Evolutionary conservation across 1,284 basidiomycete genomes (phyloP).

Genomic region (Ceratorhiza oryzae-sativae): DNA sequence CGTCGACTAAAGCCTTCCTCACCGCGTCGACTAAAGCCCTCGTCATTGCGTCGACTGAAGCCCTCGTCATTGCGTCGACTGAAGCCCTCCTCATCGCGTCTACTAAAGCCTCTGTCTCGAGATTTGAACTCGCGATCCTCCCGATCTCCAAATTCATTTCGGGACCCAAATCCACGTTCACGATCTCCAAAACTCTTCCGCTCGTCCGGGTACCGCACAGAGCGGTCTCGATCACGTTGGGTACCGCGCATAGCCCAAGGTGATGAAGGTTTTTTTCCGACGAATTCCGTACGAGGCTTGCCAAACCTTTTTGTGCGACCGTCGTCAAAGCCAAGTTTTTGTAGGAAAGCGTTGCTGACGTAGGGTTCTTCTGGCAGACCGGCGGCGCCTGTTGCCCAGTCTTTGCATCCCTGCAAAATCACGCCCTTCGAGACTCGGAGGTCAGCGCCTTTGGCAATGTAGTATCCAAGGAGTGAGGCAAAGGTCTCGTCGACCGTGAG

Average conservation of each 20-base stretch:
- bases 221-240: conserved; percentile 7
- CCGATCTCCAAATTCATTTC: background rate
- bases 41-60: too few species aligned
- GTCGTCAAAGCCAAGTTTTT: conserved; percentile 36
- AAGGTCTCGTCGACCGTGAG: conserved; percentile 71
- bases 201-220: background rate
- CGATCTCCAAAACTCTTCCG: background rate
- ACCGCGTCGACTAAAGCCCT: conserved; percentile 79
- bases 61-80: conserved; percentile 83
- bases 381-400: conserved; percentile 67
- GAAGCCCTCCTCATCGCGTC: conserved; percentile 89
- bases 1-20: conserved; percentile 86
- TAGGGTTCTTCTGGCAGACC: conserved; percentile 53
- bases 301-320: conserved; percentile 26
- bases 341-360: conserved; percentile 35
- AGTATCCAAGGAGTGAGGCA: conserved; percentile 79
- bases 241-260: conserved; percentile 16
- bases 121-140: conserved; percentile 1
- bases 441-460: conserved; percentile 62
- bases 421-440: conserved; percentile 58
- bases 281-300: background rate
- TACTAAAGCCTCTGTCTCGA: conserved; percentile 60
- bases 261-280: background rate
- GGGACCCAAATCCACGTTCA: background rate
- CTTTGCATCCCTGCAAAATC: conserved; percentile 68